These are phyloP conservation scores for Scutellaria barbata DNA, from an alignment of 257 asterid genomes.

Conservation along the genomic window DNA sequence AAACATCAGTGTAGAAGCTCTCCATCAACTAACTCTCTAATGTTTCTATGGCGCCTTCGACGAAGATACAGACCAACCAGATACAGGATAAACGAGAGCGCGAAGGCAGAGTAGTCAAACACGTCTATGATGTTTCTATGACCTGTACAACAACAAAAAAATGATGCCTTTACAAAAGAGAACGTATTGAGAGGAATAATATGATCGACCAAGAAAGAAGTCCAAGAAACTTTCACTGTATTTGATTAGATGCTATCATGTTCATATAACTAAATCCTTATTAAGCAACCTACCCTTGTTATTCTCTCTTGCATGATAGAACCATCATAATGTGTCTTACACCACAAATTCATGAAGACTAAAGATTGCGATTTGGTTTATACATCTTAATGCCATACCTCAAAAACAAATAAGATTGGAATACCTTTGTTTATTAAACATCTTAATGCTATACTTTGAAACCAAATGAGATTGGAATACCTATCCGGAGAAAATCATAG, in stretches of 20 bases:
- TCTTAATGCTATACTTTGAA: neutral
- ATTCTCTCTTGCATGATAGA: neutral
- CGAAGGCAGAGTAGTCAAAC: slow-evolving; percentile 62
- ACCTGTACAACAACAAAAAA: slow-evolving; percentile 46
- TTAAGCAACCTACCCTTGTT: neutral
- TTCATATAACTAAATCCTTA: neutral
- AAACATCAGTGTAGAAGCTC: neutral
- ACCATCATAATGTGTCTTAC: neutral
- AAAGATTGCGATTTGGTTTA: neutral
- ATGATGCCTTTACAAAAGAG: too few species aligned
- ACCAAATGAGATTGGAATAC: slow-evolving; percentile 41
- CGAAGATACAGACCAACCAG: slow-evolving; percentile 53
- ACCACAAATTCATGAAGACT: neutral
- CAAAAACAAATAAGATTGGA: slow-evolving; percentile 11
- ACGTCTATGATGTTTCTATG: slow-evolving; percentile 50
- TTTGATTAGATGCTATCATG: slow-evolving; percentile 2
- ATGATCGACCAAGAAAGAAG: slow-evolving; percentile 8
- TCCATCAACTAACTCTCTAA: slow-evolving; percentile 49
- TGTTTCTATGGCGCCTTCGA: slow-evolving; percentile 54
- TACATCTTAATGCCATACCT: neutral
- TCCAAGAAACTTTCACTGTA: neutral
- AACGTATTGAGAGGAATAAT: neutral
- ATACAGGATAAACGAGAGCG: slow-evolving; percentile 54
- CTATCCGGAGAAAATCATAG: slow-evolving; percentile 68
- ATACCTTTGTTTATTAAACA: slow-evolving; percentile 46